These are phyloP conservation scores for Xylaria flabelliformis DNA, from an alignment of 495 filamentous ascomycete species.

Conservation along the genomic window DNA sequence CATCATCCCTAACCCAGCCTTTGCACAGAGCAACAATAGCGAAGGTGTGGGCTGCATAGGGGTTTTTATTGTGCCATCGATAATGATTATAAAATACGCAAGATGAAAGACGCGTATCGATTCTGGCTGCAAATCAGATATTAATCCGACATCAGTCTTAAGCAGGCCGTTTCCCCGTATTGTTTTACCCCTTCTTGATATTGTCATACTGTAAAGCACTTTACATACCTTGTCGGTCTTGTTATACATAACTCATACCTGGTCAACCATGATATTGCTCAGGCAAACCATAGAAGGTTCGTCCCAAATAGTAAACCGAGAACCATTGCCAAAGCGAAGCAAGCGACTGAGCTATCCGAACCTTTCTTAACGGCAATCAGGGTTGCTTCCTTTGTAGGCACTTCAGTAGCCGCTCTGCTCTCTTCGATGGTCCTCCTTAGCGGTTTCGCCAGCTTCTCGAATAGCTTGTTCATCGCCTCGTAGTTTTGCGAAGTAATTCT, in stretches of 20 bases:
- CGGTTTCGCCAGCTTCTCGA: conserved; percentile 54
- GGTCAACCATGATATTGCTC: not conserved
- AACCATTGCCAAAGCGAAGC: not conserved
- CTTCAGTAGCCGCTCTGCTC: conserved; percentile 67
- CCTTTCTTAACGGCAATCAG: not conserved
- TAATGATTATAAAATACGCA: not conserved
- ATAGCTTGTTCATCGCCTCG: conserved; percentile 77
- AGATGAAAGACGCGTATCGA: not conserved
- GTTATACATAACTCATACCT: conserved; percentile 21
- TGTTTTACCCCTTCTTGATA: not conserved
- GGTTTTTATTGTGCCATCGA: not conserved
- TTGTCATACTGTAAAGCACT: not conserved
- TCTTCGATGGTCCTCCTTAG: conserved; percentile 54
- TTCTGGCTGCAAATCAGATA: not conserved
- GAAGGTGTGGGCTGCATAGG: conserved; percentile 46
- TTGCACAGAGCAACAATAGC: conserved; percentile 42
- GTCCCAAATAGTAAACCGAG: not conserved
- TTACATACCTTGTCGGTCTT: conserved; percentile 13
- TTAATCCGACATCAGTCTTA: not conserved
- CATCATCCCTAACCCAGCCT: conserved; percentile 27
- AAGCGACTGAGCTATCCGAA: not conserved
- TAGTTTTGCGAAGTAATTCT: conserved; percentile 91
- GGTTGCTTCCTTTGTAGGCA: not conserved
- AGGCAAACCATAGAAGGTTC: not conserved
- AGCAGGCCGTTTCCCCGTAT: not conserved